A percentile compares a stretch with the other conserved stretches of the same genome.
These are phyloP conservation scores for Solidago caesia DNA, from an alignment of 129 eudicot genomes.

Conservation along the genomic window DNA sequence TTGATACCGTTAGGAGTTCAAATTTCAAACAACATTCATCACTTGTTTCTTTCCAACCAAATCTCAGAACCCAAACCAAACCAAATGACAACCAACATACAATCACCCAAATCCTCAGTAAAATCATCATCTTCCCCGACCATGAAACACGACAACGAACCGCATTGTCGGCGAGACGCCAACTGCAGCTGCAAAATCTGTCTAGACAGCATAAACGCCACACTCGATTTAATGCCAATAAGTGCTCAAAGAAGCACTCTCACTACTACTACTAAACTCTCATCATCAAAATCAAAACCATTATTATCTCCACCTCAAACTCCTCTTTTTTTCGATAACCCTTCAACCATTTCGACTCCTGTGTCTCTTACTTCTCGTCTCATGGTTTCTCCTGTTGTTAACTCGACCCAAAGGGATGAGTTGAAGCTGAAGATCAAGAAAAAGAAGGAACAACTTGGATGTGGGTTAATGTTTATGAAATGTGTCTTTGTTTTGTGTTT, in stretches of 20 bases:
- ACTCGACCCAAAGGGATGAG: constrained; percentile 22
- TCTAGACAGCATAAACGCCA: constrained; percentile 64
- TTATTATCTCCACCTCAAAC: constrained; percentile 37
- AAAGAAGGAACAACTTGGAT: constrained; percentile 35
- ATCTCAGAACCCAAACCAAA: neutral
- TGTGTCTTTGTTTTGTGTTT: constrained; percentile 40
- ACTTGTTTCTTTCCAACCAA: neutral
- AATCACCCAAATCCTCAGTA: constrained; percentile 52
- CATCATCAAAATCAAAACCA: constrained; percentile 28
- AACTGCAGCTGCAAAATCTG: constrained; percentile 74
- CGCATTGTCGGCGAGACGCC: constrained; percentile 76
- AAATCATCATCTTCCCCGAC: constrained; percentile 36
- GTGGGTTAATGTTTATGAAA: constrained; percentile 24
- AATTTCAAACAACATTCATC: neutral
- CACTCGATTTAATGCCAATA: constrained; percentile 65
- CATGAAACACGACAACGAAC: constrained; percentile 45
- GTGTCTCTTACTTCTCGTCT: constrained; percentile 20
- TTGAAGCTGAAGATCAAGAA: constrained; percentile 22
- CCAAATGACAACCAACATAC: constrained; percentile 36
- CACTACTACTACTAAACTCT: constrained; percentile 39
- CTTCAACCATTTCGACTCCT: constrained; percentile 48
- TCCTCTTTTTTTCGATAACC: constrained; percentile 42
- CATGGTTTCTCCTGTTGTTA: constrained; percentile 28
- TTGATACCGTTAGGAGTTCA: neutral
- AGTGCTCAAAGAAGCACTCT: constrained; percentile 44